Conservation (phyloP, 352 stramenopile species). For the Pythium insidiosum region DNA sequence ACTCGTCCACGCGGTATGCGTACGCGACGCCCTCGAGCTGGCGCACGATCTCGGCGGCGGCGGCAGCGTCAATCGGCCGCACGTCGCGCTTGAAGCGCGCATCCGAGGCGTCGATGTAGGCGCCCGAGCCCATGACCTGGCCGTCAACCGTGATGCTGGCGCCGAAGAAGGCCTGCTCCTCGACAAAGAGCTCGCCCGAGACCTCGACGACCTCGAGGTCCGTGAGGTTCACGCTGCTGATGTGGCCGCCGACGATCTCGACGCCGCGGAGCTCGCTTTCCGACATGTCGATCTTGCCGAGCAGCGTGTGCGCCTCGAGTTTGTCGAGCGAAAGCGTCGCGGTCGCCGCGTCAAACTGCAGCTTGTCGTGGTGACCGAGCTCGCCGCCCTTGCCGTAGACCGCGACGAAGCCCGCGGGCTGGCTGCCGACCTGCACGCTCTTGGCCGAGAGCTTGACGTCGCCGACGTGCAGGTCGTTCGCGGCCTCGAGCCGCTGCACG, state of each 20-base stretch:
- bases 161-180: slow-evolving; percentile 77
- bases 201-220: slow-evolving; percentile 64
- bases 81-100: slow-evolving; percentile 81
- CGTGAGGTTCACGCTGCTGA: slow-evolving; percentile 74
- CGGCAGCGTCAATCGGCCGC: slow-evolving; percentile 27
- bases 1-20: slow-evolving; percentile 28
- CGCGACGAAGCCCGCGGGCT: slow-evolving; percentile 44
- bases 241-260: slow-evolving; percentile 67
- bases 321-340: slow-evolving; percentile 30
- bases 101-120: slow-evolving; percentile 89
- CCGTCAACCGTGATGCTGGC: slow-evolving; percentile 80
- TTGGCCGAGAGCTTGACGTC: slow-evolving; percentile 60
- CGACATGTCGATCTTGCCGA: slow-evolving; percentile 73
- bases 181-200: slow-evolving; percentile 73
- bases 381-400: slow-evolving; percentile 67
- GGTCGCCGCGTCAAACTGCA: slow-evolving; percentile 52
- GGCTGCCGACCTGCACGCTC: slow-evolving; percentile 48
- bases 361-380: slow-evolving; percentile 41
- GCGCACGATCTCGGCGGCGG: slow-evolving; percentile 1
- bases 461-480: slow-evolving; percentile 70
- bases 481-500: slow-evolving; percentile 48
- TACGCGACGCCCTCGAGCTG: slow-evolving; percentile 66
- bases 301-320: slow-evolving; percentile 35
- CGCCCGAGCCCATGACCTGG: slow-evolving; percentile 85
- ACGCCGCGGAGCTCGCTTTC: slow-evolving; percentile 59